Evolutionary conservation across 306 rosid species (phyloP).

Genomic region (Gleditsia sinensis): DNA sequence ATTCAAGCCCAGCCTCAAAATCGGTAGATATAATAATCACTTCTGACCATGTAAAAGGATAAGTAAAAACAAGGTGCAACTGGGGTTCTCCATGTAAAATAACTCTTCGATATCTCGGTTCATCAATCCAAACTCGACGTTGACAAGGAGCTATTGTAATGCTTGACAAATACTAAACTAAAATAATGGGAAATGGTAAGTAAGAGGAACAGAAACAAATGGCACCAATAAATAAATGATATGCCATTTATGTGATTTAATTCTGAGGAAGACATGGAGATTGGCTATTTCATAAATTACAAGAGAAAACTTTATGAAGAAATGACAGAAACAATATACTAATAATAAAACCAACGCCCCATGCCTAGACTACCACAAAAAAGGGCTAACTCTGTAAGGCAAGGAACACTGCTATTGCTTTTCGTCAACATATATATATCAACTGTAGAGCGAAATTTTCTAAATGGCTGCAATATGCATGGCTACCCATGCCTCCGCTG

Average conservation of each 20-base stretch:
- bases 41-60: too few relatives aligned
- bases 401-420: conserved; percentile 43
- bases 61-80: too few relatives aligned
- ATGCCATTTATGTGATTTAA: conserved; percentile 40
- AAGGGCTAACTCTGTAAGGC: conserved; percentile 38
- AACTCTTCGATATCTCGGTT: neutral
- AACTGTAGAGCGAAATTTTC: conserved; percentile 19
- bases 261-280: conserved; percentile 42
- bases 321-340: conserved; percentile 32
- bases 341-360: conserved; percentile 48
- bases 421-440: conserved; percentile 36
- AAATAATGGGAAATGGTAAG: neutral
- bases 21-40: too few relatives aligned
- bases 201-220: neutral
- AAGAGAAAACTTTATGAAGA: conserved; percentile 47
- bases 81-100: neutral
- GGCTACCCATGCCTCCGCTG: conserved; percentile 18
- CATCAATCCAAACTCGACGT: neutral
- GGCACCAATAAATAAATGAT: conserved; percentile 36
- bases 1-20: too few relatives aligned
- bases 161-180: neutral
- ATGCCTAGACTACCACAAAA: conserved; percentile 52
- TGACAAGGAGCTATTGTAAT: neutral
- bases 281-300: conserved; percentile 52
- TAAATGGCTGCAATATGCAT: conserved; percentile 25